Base-by-base conservation (phyloP, 108 stramenopile species). In the Fragilariopsis cylindrus region DNA sequence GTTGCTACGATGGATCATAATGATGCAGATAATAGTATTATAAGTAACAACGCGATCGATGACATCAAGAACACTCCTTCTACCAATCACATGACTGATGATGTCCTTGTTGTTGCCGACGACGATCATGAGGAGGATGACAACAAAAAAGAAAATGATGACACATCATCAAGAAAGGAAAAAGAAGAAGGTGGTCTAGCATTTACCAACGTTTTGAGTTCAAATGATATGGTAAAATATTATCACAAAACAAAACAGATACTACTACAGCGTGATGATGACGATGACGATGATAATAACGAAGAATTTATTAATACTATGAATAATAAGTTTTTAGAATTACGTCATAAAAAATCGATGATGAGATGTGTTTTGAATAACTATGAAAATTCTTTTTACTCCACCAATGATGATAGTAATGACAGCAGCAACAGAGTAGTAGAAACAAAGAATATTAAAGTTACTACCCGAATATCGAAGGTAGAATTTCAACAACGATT, bases 401-500 rank as follows among this genome's bases (percentile, higher is more conserved):
- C 30, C 30, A 30, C 30, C 30, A 30, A 30, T 2, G 2, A 30
- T 30, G 30, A 30, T 30, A 30, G 30, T 30, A 30, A 30, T 30
- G 5, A 60, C 21, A 56, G 55, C 55, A 19, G 2, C 15, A 15
- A 15, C 52, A 0, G 18, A 9, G 1, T 19, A 5, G 19, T 2
- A 56, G 6, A 0, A 6, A 56, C 55, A 19, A 9, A 56, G 52
- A 3, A 53, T 13, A 53, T 1, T 0, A 0, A 21, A 21, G 6
- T 3, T 30, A 18, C 57, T 3, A 5, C 13, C 16, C 30, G 0
- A 45, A 46, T 65, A 16, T 65, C 65, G 0, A 65, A 45, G 47
- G 44, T 13, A 45, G 65, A 49, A 3, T 47, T 65, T 19, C 13
- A 65, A 46, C 43, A 65, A 65, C 12, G 65, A 12, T 45, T 65